Evolutionary conservation across 306 rosid species (phyloP).

Genomic region (Citrullus amarus): DNA sequence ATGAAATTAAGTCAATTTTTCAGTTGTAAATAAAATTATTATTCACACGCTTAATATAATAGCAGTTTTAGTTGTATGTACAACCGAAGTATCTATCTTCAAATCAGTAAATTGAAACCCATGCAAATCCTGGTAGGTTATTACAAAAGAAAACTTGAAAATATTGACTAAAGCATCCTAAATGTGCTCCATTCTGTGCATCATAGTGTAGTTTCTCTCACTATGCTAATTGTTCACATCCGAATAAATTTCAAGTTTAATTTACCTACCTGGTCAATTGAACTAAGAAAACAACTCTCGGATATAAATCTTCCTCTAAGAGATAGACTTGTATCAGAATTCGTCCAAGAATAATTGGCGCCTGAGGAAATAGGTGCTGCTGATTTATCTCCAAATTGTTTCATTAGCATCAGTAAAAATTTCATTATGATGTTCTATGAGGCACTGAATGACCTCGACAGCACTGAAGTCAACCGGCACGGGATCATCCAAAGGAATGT

Average conservation of each 20-base stretch:
- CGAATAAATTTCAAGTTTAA: not conserved
- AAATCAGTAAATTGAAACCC: not conserved
- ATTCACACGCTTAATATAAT: not conserved
- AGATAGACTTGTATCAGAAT: not conserved
- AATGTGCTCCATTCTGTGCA: not conserved
- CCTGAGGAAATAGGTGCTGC: not conserved
- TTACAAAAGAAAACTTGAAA: not conserved
- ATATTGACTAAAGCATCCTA: not conserved
- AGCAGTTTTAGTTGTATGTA: not conserved
- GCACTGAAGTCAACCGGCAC: slow-evolving; percentile 65
- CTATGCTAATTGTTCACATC: not conserved
- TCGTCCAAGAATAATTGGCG: not conserved
- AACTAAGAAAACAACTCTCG: not conserved
- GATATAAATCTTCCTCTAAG: not conserved
- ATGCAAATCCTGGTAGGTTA: not conserved
- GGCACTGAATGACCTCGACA: slow-evolving; percentile 87
- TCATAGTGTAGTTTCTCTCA: not conserved
- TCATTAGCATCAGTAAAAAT: slow-evolving; percentile 91
- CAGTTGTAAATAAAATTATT: not conserved
- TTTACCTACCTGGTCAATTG: not conserved
- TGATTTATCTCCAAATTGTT: slow-evolving; percentile 75
- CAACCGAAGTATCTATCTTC: not conserved
- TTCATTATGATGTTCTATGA: slow-evolving; percentile 86
- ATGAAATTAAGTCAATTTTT: not conserved
- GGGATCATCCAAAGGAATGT: slow-evolving; percentile 91